phyloP scores from a whole-genome alignment of 768 basidiomycete species.

The Agaricus blazei region DNA sequence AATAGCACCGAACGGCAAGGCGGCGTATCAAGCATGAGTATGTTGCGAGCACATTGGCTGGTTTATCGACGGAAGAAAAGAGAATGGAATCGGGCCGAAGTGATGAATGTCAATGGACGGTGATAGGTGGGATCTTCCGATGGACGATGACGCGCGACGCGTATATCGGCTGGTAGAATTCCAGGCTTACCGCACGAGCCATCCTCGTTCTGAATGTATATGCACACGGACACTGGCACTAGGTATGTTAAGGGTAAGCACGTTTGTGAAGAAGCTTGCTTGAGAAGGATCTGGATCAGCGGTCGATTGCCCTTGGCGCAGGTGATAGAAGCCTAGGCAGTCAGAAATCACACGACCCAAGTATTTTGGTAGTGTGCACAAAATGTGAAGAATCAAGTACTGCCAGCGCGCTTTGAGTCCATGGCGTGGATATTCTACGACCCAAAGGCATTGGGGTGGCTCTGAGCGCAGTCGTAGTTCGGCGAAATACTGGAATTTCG shows the following conservation, averaged over 20 bases:
- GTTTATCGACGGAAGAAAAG: no score
- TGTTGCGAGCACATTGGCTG: no score
- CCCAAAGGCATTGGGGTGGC: not conserved
- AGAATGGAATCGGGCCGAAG: no score
- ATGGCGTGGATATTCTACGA: not conserved
- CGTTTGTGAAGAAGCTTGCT: not conserved
- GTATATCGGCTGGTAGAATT: no score
- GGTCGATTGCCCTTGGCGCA: not conserved
- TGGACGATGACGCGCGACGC: no score
- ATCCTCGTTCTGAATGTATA: no score
- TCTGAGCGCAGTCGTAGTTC: not conserved
- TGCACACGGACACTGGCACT: not conserved
- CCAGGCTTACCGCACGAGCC: no score
- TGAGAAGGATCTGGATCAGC: conserved; percentile 2
- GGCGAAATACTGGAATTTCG: not conserved
- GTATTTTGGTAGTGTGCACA: conserved; percentile 11
- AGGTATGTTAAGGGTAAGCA: not conserved
- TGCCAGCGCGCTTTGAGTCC: not conserved
- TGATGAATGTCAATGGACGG: no score
- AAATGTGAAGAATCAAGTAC: not conserved
- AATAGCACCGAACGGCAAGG: not conserved
- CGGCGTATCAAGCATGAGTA: not conserved
- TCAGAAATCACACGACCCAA: conserved; percentile 7
- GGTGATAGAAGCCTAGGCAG: not conserved
- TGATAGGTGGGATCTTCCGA: no score